Evolutionary conservation across 1,139 yeast genomes (phyloP).

Genomic region (Arxiozyma bovina): DNA sequence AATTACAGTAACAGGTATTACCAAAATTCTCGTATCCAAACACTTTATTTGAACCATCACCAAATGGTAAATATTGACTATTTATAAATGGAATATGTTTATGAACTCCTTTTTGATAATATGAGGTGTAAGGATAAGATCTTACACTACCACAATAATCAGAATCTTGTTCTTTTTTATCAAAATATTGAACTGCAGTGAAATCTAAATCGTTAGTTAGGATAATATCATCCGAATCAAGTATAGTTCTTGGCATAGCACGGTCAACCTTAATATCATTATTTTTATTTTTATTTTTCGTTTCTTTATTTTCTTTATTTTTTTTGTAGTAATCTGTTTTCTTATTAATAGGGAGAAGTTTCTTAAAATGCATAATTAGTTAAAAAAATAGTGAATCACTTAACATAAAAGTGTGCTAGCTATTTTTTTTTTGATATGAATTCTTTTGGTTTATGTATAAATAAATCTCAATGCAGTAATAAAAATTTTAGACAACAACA

Average conservation of each 20-base stretch:
- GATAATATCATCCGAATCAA: neutral
- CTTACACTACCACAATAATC: neutral
- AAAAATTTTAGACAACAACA: too few species aligned
- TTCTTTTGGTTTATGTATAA: too few species aligned
- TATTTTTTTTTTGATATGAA: too few species aligned
- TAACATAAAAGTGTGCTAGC: too few species aligned
- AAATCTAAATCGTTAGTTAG: neutral
- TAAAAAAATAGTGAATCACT: too few species aligned
- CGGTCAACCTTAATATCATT: neutral
- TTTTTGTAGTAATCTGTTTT: neutral
- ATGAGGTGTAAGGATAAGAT: neutral
- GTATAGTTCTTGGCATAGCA: neutral
- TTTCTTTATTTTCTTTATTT: neutral
- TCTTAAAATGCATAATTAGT: neutral
- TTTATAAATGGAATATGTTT: neutral
- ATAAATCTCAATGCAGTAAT: too few species aligned
- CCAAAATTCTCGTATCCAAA: constrained; percentile 97
- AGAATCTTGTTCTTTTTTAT: neutral
- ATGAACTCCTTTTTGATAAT: neutral
- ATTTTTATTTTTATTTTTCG: neutral
- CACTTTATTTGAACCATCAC: constrained; percentile 62
- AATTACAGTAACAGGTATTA: constrained; percentile 88
- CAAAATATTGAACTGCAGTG: too few species aligned
- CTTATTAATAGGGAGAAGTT: neutral
- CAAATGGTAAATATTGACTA: constrained; percentile 34